phyloP scores from a whole-genome alignment of 1,139 yeast genomes.

The Arxiozyma telluris region DNA sequence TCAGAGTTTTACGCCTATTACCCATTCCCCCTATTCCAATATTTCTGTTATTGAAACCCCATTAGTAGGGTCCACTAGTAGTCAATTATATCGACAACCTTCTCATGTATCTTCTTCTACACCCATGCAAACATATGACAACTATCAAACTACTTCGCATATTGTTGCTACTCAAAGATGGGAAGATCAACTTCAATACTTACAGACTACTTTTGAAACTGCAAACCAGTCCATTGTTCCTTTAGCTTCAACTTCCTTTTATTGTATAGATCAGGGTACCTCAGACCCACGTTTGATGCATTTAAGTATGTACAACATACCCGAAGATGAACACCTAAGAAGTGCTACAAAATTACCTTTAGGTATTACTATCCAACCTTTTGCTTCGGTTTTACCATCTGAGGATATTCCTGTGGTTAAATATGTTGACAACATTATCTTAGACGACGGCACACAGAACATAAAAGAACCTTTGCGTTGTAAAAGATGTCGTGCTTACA shows the following conservation, averaged over 20 bases:
- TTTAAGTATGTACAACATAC: constrained; percentile 75
- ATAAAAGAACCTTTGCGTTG: constrained; percentile 62
- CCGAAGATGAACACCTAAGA: constrained; percentile 63
- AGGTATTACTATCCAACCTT: constrained; percentile 74
- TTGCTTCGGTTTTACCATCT: constrained; percentile 46
- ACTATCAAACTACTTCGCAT: constrained; percentile 21
- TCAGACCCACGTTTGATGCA: constrained; percentile 76
- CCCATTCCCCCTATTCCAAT: neutral
- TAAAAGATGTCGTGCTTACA: constrained; percentile 79
- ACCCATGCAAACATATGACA: constrained; percentile 1
- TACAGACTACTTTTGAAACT: constrained; percentile 49
- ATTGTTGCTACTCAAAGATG: constrained; percentile 52
- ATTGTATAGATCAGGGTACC: constrained; percentile 71
- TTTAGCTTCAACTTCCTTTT: constrained; percentile 62
- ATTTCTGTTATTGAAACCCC: neutral
- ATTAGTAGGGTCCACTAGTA: neutral
- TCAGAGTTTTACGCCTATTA: constrained; percentile 2
- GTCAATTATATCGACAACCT: neutral
- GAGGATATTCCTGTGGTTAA: constrained; percentile 66
- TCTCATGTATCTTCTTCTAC: neutral
- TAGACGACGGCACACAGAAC: constrained; percentile 7
- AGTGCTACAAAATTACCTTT: constrained; percentile 69
- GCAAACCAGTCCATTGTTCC: constrained; percentile 77
- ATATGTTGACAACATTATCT: constrained; percentile 3
- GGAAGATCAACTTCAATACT: constrained; percentile 42